Conservation (phyloP, 768 basidiomycete species). For the Clitopilus passeckerianus region DNA sequence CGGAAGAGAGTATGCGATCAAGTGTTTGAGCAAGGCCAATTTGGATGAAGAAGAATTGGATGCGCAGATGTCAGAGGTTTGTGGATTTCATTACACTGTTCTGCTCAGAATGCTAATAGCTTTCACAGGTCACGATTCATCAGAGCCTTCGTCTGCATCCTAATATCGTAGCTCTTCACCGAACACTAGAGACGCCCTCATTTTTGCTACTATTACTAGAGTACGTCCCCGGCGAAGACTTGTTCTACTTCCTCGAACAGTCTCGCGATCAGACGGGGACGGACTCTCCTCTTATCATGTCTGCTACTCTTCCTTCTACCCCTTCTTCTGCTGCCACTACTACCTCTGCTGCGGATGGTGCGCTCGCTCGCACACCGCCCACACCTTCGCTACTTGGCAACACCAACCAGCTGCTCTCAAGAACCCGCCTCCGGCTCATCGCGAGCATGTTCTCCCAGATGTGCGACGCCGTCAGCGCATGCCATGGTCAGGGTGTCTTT, state of each 20-base stretch:
- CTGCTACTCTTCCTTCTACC: slow-evolving; percentile 29
- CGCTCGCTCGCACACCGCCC: slow-evolving; percentile 67
- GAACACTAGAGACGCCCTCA: slow-evolving; percentile 87
- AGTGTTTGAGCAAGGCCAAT: slow-evolving; percentile 93
- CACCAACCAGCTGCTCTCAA: slow-evolving; percentile 77
- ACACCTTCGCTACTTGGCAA: slow-evolving; percentile 90
- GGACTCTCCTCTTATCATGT: slow-evolving; percentile 31
- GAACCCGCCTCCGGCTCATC: slow-evolving; percentile 86
- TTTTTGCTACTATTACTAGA: slow-evolving; percentile 92
- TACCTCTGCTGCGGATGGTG: not conserved
- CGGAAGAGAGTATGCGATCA: slow-evolving; percentile 88
- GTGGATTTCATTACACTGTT: slow-evolving; percentile 11
- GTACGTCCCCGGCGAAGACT: slow-evolving; percentile 93
- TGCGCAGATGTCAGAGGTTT: slow-evolving; percentile 88
- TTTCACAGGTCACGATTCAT: slow-evolving; percentile 82
- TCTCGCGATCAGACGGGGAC: slow-evolving; percentile 80
- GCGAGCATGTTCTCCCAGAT: slow-evolving; percentile 98
- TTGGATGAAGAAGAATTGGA: slow-evolving; percentile 83
- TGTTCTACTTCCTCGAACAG: slow-evolving; percentile 98
- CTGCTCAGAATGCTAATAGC: slow-evolving; percentile 8
- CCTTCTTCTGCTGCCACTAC: slow-evolving; percentile 23
- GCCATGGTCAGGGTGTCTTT: slow-evolving; percentile 86
- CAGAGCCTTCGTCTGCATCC: slow-evolving; percentile 86
- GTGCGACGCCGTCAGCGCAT: slow-evolving; percentile 95
- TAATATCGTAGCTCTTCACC: slow-evolving; percentile 93